These are phyloP conservation scores for Mycena galopus DNA, from an alignment of 768 basidiomycete species.

Conservation along the genomic window DNA sequence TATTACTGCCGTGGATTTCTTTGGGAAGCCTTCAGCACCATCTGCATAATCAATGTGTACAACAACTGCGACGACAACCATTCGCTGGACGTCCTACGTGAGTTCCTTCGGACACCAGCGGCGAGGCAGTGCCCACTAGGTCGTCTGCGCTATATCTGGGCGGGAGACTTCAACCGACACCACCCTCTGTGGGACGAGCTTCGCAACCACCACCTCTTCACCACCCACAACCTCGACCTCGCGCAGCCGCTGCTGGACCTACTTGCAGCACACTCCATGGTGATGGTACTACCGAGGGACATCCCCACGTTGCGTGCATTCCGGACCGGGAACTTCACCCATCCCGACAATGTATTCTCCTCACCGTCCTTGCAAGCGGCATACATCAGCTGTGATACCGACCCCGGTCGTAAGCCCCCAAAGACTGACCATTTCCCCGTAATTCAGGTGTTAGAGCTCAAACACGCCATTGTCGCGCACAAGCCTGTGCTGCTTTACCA, in stretches of 20 bases:
- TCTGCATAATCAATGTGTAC: conserved; percentile 48
- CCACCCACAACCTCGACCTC: conserved; percentile 31
- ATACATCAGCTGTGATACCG: conserved; percentile 45
- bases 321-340: conserved; percentile 48
- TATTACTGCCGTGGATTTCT: conserved; percentile 43
- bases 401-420: conserved; percentile 6
- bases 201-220: conserved; percentile 51
- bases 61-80: conserved; percentile 33
- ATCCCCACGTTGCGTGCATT: neutral
- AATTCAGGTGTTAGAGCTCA: conserved; percentile 42
- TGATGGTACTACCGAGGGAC: neutral
- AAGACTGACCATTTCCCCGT: conserved; percentile 59
- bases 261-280: neutral
- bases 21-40: conserved; percentile 32
- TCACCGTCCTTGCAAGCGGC: conserved; percentile 28
- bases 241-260: conserved; percentile 43
- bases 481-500: conserved; percentile 41
- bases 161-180: no score
- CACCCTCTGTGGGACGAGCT: conserved; percentile 11
- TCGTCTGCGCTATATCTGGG: no score
- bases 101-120: neutral
- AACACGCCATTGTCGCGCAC: neutral
- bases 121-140: conserved; percentile 40
- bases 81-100: neutral
- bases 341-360: conserved; percentile 60